Percentiles rank a stretch among this genome's conserved stretches.
Conservation (phyloP, 1,139 yeast species). For the Geotrichum phurueaensis region DNA sequence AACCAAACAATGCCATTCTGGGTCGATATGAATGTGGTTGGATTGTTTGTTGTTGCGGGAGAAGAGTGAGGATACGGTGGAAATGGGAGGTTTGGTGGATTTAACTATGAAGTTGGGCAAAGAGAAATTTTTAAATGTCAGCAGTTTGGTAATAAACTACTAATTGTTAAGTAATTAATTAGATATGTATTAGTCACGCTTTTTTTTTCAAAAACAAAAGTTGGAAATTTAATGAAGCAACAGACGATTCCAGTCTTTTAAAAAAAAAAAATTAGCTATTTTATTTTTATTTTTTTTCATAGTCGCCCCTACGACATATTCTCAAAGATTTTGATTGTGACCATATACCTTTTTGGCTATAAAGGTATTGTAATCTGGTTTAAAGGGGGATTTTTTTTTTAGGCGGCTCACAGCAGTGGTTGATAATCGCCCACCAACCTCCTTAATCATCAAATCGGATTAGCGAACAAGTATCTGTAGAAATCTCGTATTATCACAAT, state of each 20-base stretch:
- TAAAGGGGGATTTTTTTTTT: no score
- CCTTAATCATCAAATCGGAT: no score
- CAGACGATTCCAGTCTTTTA: no score
- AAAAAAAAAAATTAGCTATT: no score
- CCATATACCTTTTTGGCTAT: no score
- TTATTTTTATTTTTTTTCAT: not conserved
- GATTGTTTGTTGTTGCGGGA: not conserved
- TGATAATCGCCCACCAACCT: no score
- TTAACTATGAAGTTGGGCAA: not conserved
- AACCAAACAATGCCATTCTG: slow-evolving; percentile 15
- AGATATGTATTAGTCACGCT: not conserved
- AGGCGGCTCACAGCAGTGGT: no score
- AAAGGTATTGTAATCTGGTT: no score
- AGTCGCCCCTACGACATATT: not conserved
- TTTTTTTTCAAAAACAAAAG: not conserved
- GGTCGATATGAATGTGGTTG: not conserved
- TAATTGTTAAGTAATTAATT: not conserved
- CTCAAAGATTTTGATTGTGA: not conserved
- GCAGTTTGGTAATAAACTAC: not conserved
- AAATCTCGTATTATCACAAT: no score
- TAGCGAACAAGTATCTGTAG: no score
- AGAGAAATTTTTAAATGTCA: not conserved
- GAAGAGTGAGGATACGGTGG: not conserved
- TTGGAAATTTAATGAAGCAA: not conserved
- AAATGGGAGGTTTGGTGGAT: not conserved